phyloP scores from a whole-genome alignment of 495 filamentous ascomycete species.

The Barbatosphaeria neglecta region DNA sequence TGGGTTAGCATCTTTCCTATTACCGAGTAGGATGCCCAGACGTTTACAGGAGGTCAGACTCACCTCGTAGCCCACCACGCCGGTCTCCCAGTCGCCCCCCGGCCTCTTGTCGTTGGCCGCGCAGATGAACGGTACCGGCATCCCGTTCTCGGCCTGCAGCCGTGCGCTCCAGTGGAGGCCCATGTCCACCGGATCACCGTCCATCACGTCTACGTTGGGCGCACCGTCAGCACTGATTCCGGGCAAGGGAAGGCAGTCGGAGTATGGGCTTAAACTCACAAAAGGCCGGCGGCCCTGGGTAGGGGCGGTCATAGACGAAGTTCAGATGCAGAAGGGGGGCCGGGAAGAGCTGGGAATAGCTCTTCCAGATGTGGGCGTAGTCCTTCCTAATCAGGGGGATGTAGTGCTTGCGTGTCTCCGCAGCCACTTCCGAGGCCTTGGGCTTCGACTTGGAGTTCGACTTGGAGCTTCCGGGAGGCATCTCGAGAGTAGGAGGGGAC shows the following conservation, averaged over 20 bases:
- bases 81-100: constrained; percentile 69
- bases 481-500: constrained; percentile 11
- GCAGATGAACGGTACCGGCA: constrained; percentile 55
- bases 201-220: constrained; percentile 35
- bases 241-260: no score
- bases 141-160: constrained; percentile 8
- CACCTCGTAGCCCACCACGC: constrained; percentile 54
- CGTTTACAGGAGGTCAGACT: background rate
- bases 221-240: no score
- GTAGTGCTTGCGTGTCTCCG: constrained; percentile 53
- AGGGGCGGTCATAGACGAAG: constrained; percentile 15
- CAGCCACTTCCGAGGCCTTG: constrained; percentile 59
- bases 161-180: constrained; percentile 45
- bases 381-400: constrained; percentile 46
- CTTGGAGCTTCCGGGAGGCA: constrained; percentile 36
- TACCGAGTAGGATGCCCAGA: background rate
- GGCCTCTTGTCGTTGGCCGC: constrained; percentile 63
- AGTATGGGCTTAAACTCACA: no score
- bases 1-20: no score
- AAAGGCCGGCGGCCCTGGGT: constrained; percentile 25
- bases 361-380: constrained; percentile 30
- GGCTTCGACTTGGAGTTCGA: constrained; percentile 38
- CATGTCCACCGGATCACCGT: constrained; percentile 58
- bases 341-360: constrained; percentile 37
- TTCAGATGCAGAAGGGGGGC: constrained; percentile 27